A percentile compares a stretch with the other conserved stretches of the same genome.
These are phyloP conservation scores for Trichoderma reesei DNA, from an alignment of 495 filamentous ascomycete species.

Conservation along the genomic window DNA sequence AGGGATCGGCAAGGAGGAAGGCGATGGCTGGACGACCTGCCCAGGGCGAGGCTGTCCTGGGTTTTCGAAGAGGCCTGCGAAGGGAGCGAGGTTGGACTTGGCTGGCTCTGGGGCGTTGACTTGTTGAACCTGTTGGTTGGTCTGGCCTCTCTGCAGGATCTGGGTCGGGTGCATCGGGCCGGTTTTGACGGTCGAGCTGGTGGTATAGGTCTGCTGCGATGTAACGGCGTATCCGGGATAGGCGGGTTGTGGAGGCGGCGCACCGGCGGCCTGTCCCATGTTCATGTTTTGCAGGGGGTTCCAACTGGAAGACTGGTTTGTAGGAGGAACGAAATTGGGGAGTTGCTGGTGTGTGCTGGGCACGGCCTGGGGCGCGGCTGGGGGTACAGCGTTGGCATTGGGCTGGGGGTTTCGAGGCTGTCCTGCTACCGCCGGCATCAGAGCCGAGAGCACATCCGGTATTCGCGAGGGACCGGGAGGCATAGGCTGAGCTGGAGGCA, in stretches of 20 bases:
- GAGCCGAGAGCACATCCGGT: conserved; percentile 28
- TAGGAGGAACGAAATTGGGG: conserved; percentile 1
- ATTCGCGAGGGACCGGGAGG: conserved; percentile 9
- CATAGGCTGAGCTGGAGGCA: conserved; percentile 14
- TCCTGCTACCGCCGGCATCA: conserved; percentile 18
- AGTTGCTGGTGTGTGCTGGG: background rate
- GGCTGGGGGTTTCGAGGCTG: conserved; percentile 7
- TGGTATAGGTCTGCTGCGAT: conserved; percentile 10
- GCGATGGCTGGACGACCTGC: background rate
- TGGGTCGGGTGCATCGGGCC: background rate
- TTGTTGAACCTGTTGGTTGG: background rate
- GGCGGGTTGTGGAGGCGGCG: background rate
- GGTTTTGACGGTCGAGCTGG: conserved; percentile 13
- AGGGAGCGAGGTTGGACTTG: background rate
- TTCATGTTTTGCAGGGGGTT: background rate
- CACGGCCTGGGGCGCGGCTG: background rate
- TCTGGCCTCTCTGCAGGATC: background rate
- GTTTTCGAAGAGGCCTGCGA: background rate
- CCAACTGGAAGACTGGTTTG: background rate
- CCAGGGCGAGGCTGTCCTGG: background rate
- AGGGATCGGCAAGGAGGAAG: background rate
- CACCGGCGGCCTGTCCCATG: background rate
- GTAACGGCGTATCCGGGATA: conserved; percentile 7
- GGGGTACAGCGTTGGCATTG: background rate
- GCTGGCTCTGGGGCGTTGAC: background rate